These are phyloP conservation scores for Blepharisma stoltei DNA, from an alignment of 73 alveolate species.

Conservation along the genomic window DNA sequence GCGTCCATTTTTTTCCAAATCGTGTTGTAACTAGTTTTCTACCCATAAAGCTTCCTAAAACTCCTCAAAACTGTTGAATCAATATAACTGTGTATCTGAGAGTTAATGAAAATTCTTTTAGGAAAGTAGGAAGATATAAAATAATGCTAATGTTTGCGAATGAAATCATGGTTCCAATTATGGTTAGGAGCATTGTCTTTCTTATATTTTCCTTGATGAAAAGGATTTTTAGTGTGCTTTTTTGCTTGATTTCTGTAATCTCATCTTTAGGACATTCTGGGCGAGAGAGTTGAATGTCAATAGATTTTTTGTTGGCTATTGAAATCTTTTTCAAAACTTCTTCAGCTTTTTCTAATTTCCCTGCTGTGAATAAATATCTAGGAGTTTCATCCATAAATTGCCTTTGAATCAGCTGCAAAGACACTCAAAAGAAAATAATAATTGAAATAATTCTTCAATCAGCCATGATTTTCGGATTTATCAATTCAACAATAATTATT, in stretches of 20 bases:
- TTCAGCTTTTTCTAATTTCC: conserved; percentile 7
- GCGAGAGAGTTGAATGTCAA: too few relatives aligned
- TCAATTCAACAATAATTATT: not conserved
- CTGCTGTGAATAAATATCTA: not conserved
- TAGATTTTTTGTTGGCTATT: too few relatives aligned
- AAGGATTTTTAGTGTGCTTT: too few relatives aligned
- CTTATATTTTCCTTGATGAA: too few relatives aligned
- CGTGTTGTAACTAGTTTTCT: not conserved
- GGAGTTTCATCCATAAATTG: conserved; percentile 14
- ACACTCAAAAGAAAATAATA: not conserved
- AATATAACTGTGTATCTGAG: not conserved
- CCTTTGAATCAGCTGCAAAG: not conserved
- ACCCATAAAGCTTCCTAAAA: not conserved
- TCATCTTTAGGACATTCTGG: too few relatives aligned
- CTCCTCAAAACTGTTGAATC: conserved; percentile 9
- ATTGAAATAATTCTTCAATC: conserved; percentile 10
- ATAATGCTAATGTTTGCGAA: not conserved
- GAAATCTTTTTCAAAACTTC: not conserved
- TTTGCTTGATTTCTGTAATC: too few relatives aligned
- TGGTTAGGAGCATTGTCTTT: too few relatives aligned
- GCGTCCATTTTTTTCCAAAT: not conserved
- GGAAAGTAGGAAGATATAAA: not conserved
- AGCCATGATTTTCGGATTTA: not conserved
- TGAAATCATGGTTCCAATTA: too few relatives aligned
- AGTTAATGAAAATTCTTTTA: not conserved